phyloP scores from a whole-genome alignment of 106 monocot genomes.

The Gastrodia elata region DNA sequence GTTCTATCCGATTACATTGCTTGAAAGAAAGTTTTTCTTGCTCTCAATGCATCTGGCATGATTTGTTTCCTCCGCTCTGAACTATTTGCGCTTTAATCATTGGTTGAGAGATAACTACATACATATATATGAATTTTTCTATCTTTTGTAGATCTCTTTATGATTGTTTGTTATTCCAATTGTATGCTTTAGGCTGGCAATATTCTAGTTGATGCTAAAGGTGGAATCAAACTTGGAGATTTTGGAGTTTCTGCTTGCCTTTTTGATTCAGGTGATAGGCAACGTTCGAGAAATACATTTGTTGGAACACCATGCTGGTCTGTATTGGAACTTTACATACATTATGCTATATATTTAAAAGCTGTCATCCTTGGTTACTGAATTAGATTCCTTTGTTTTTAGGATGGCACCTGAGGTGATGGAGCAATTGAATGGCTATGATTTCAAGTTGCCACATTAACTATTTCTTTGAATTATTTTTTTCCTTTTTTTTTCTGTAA shows the following conservation, averaged over 20 bases:
- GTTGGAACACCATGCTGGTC: slow-evolving; percentile 88
- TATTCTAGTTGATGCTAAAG: slow-evolving; percentile 56
- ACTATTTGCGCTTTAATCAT: background rate
- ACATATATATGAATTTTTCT: background rate
- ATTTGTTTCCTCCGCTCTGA: background rate
- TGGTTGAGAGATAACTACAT: background rate
- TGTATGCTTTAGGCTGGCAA: slow-evolving; percentile 57
- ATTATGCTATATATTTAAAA: background rate
- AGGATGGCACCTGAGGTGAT: slow-evolving; percentile 84
- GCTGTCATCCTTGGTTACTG: background rate
- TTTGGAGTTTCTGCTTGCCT: slow-evolving; percentile 77
- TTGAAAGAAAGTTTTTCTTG: background rate
- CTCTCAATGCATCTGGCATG: background rate
- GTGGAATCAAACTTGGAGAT: slow-evolving; percentile 70
- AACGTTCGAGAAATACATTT: slow-evolving; percentile 62
- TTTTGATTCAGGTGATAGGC: slow-evolving; percentile 64
- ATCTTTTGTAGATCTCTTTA: background rate
- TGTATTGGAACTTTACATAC: background rate
- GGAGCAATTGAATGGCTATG: slow-evolving; percentile 53
- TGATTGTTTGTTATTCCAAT: background rate
- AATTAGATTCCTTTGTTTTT: background rate
- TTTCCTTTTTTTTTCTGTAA: background rate
- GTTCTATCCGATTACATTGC: background rate
- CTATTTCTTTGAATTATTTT: background rate
- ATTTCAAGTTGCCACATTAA: slow-evolving; percentile 41